phyloP scores from a whole-genome alignment of 2,329 filamentous ascomycete genomes.

The Madurella fahalii region DNA sequence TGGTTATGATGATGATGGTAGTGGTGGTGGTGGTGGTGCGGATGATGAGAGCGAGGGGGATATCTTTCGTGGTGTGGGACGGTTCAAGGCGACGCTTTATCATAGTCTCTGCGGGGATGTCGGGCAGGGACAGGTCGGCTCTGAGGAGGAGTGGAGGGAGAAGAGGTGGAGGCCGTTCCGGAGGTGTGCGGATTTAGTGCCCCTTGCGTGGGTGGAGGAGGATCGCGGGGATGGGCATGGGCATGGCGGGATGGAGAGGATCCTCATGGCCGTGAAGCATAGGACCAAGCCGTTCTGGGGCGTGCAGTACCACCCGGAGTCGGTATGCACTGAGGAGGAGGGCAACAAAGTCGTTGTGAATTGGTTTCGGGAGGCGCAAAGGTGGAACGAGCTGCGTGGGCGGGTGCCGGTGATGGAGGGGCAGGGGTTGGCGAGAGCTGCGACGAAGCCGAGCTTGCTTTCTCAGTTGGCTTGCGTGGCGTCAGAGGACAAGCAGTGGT shows the following conservation, averaged over 20 bases:
- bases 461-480: slow-evolving; percentile 18
- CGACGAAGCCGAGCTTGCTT: slow-evolving; percentile 34
- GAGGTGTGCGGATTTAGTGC: slow-evolving; percentile 42
- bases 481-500: slow-evolving; percentile 20
- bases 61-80: slow-evolving; percentile 60
- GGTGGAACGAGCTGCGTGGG: slow-evolving; percentile 50
- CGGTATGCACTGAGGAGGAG: slow-evolving; percentile 70
- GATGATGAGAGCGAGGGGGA: too few species aligned
- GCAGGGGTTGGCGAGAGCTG: slow-evolving; percentile 28
- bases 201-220: slow-evolving; percentile 61
- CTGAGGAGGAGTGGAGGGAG: slow-evolving; percentile 33
- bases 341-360: slow-evolving; percentile 63
- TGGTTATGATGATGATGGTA: too few species aligned
- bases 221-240: slow-evolving; percentile 31
- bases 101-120: slow-evolving; percentile 60
- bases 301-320: slow-evolving; percentile 88
- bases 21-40: too few species aligned
- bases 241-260: slow-evolving; percentile 37
- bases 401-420: slow-evolving; percentile 17
- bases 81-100: slow-evolving; percentile 71
- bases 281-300: slow-evolving; percentile 71
- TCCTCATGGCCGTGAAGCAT: slow-evolving; percentile 77
- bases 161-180: slow-evolving; percentile 38
- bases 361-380: slow-evolving; percentile 66
- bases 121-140: slow-evolving; percentile 41